Evolutionary conservation across 2,329 filamentous ascomycete genomes (phyloP).

Genomic region (Cladosporium colombiae): DNA sequence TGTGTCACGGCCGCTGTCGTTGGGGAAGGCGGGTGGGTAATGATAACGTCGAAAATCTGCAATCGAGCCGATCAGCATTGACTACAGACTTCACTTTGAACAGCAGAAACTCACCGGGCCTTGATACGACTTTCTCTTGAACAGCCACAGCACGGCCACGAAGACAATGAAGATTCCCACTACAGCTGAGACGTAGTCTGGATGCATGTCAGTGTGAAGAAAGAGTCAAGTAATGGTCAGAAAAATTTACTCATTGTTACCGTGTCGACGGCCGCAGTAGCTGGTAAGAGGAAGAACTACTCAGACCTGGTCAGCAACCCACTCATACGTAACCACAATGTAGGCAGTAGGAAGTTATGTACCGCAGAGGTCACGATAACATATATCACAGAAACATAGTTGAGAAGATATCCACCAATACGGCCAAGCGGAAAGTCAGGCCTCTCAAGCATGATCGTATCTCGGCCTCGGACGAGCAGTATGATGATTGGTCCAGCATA

Average conservation of each 20-base stretch:
- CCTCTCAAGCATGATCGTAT: background rate
- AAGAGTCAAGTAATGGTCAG: background rate
- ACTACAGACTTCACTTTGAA: background rate
- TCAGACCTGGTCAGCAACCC: background rate
- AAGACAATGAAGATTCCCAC: slow-evolving; percentile 11
- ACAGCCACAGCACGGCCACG: background rate
- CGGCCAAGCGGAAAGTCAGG: slow-evolving; percentile 2
- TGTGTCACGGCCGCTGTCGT: background rate
- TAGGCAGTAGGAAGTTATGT: background rate
- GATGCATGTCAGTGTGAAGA: background rate
- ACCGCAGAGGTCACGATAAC: slow-evolving; percentile 7
- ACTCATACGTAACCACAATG: background rate
- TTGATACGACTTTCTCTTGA: slow-evolving; percentile 15
- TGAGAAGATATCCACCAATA: background rate
- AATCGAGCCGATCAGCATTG: background rate
- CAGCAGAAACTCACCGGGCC: background rate
- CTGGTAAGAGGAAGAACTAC: slow-evolving; percentile 8
- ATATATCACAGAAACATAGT: background rate
- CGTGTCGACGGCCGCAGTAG: background rate
- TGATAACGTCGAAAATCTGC: background rate
- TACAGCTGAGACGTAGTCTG: slow-evolving; percentile 16
- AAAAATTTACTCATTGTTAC: slow-evolving; percentile 2
- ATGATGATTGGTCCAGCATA: slow-evolving; percentile 14
- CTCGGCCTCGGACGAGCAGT: background rate
- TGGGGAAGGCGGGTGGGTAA: background rate